Percentiles rank a stretch among this genome's conserved stretches.
Evolutionary conservation across 495 filamentous ascomycete species (phyloP).

Genomic region (Xylaria intraflava): DNA sequence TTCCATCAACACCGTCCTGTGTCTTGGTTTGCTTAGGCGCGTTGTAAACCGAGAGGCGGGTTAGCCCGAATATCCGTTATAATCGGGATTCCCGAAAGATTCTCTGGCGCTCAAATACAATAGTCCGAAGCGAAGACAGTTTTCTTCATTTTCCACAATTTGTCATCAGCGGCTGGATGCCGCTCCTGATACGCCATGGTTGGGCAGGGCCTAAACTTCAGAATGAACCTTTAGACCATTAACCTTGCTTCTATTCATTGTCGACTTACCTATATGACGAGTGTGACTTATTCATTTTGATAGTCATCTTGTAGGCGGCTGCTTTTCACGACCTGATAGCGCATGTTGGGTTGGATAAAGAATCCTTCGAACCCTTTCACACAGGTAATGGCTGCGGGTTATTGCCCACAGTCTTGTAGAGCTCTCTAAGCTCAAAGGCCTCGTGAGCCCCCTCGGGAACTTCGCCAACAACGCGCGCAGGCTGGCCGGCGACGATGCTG

Average conservation of each 20-base stretch:
- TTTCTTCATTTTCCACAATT: no score
- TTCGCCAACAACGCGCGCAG: slow-evolving; percentile 77
- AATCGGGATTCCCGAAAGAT: not conserved
- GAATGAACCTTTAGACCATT: no score
- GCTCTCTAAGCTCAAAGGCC: slow-evolving; percentile 50
- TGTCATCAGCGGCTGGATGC: no score
- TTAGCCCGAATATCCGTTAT: not conserved
- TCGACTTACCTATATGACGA: no score
- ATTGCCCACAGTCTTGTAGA: slow-evolving; percentile 50
- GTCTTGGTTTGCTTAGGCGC: not conserved
- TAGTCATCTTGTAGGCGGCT: not conserved
- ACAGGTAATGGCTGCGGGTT: slow-evolving; percentile 35
- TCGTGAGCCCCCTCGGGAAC: slow-evolving; percentile 69
- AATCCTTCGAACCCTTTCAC: slow-evolving; percentile 20
- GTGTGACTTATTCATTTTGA: no score
- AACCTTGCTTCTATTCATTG: no score
- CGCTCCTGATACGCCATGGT: no score
- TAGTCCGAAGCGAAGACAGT: no score
- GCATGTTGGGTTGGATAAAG: not conserved
- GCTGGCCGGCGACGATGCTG: slow-evolving; percentile 74
- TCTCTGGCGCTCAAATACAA: no score
- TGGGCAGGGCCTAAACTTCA: no score
- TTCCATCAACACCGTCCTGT: not conserved
- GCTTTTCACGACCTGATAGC: no score
- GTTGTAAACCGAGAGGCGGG: not conserved